phyloP scores from a whole-genome alignment of 192 early-diverging fungal species.

The Helicostylum pulchrum region DNA sequence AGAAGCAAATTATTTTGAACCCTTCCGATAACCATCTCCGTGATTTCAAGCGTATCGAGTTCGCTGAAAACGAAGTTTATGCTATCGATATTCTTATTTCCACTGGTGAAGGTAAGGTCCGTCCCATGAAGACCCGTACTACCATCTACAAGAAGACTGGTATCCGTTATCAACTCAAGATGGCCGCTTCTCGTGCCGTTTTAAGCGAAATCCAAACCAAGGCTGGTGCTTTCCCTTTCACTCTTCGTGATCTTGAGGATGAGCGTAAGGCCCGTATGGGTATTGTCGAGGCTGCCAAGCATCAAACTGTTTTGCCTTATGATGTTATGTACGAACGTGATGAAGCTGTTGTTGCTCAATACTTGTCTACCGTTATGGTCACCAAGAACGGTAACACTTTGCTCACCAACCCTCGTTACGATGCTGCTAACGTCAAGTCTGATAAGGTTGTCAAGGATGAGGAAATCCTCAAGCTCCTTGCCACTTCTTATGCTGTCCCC shows the following conservation, averaged over 20 bases:
- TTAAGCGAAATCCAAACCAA: conserved; percentile 71
- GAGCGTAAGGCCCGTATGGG: conserved; percentile 92
- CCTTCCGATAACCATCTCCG: conserved; percentile 74
- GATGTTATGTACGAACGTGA: conserved; percentile 83
- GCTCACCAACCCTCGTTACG: conserved; percentile 77
- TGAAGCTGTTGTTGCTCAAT: conserved; percentile 75
- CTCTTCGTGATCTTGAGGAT: conserved; percentile 81
- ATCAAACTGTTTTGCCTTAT: conserved; percentile 77
- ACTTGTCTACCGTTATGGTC: conserved; percentile 89
- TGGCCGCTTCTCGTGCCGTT: conserved; percentile 75
- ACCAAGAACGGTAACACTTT: conserved; percentile 83
- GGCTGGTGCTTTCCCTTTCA: conserved; percentile 88
- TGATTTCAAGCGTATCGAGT: conserved; percentile 64
- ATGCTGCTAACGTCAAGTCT: conserved; percentile 72
- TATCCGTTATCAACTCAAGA: conserved; percentile 80
- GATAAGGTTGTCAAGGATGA: conserved; percentile 86
- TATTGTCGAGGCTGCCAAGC: conserved; percentile 84
- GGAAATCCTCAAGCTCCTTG: conserved; percentile 71
- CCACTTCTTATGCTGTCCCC: conserved; percentile 46
- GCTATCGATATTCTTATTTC: conserved; percentile 86
- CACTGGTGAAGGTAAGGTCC: conserved; percentile 84
- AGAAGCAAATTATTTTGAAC: conserved; percentile 91
- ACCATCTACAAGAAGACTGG: conserved; percentile 90
- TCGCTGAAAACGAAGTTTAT: conserved; percentile 91
- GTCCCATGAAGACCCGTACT: conserved; percentile 68